Evolutionary conservation across 2,329 filamentous ascomycete genomes (phyloP).

Genomic region (Epichloe coenophiala): DNA sequence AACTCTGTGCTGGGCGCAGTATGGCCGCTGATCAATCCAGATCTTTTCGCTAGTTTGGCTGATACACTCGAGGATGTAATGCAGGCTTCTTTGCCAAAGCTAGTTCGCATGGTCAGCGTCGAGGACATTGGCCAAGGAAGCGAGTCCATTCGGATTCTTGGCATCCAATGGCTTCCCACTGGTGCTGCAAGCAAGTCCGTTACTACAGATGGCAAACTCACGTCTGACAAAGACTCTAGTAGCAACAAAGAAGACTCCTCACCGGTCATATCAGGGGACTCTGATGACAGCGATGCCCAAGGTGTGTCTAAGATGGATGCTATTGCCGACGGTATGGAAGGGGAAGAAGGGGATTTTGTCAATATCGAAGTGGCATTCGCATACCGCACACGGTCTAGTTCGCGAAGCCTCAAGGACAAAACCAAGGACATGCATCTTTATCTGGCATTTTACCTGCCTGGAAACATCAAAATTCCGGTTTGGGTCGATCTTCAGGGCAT

Average conservation of each 20-base stretch:
- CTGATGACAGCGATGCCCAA: conserved; percentile 11
- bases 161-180: conserved; percentile 58
- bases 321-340: conserved; percentile 50
- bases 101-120: conserved; percentile 61
- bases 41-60: conserved; percentile 53
- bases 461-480: conserved; percentile 42
- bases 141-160: conserved; percentile 56
- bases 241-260: conserved; percentile 18
- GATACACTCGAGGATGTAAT: conserved; percentile 69
- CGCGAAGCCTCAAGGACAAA: conserved; percentile 51
- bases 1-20: conserved; percentile 54
- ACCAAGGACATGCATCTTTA: conserved; percentile 54
- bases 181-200: conserved; percentile 54
- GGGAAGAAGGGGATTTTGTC: conserved; percentile 65
- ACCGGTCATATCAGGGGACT: not conserved
- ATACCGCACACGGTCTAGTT: conserved; percentile 50
- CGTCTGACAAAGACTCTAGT: conserved; percentile 17
- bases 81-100: conserved; percentile 58
- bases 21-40: conserved; percentile 65
- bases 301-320: conserved; percentile 19
- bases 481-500: conserved; percentile 66
- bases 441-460: conserved; percentile 55
- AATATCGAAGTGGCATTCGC: conserved; percentile 65
- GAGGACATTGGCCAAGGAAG: conserved; percentile 66
- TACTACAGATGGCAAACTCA: conserved; percentile 40